These are phyloP conservation scores for Aspergillus fischeri DNA, from an alignment of 2,329 filamentous ascomycete species.

Conservation along the genomic window DNA sequence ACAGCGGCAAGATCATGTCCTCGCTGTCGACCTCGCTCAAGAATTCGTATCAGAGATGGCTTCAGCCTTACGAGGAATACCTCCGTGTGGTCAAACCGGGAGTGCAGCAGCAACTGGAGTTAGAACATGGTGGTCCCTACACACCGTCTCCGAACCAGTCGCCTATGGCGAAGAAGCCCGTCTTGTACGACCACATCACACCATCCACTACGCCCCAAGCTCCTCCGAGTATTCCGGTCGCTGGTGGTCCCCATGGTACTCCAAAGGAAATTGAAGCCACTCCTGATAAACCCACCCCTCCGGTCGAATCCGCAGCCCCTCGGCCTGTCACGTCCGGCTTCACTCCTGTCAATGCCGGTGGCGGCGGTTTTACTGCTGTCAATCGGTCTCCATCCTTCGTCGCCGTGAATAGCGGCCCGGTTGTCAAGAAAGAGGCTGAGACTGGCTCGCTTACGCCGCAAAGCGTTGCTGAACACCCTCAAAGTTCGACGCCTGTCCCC, in stretches of 20 bases:
- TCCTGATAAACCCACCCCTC: slow-evolving; percentile 31
- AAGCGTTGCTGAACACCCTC: slow-evolving; percentile 59
- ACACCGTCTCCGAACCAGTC: slow-evolving; percentile 73
- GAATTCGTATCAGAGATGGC: slow-evolving; percentile 96
- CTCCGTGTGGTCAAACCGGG: slow-evolving; percentile 84
- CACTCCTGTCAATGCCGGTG: slow-evolving; percentile 65
- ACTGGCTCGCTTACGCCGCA: slow-evolving; percentile 57
- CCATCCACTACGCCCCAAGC: slow-evolving; percentile 53
- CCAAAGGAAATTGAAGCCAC: slow-evolving; percentile 40
- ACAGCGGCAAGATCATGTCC: slow-evolving; percentile 99
- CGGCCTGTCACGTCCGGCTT: slow-evolving; percentile 52
- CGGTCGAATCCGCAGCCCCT: slow-evolving; percentile 37
- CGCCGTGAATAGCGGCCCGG: slow-evolving; percentile 36
- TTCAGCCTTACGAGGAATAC: slow-evolving; percentile 95
- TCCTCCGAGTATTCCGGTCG: slow-evolving; percentile 59
- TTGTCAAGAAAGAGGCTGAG: slow-evolving; percentile 51
- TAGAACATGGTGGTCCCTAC: slow-evolving; percentile 86
- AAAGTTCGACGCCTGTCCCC: slow-evolving; percentile 53
- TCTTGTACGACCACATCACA: slow-evolving; percentile 39
- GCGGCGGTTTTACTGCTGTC: slow-evolving; percentile 55
- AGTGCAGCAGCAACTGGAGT: slow-evolving; percentile 92
- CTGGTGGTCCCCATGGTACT: slow-evolving; percentile 55
- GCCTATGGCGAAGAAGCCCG: slow-evolving; percentile 58
- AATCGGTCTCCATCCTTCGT: slow-evolving; percentile 48
- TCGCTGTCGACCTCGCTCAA: slow-evolving; percentile 95